Percentiles rank a stretch among this genome's conserved stretches.
Evolutionary conservation across 2,329 filamentous ascomycete species (phyloP).

Genomic region (Nannizzia gypsea): DNA sequence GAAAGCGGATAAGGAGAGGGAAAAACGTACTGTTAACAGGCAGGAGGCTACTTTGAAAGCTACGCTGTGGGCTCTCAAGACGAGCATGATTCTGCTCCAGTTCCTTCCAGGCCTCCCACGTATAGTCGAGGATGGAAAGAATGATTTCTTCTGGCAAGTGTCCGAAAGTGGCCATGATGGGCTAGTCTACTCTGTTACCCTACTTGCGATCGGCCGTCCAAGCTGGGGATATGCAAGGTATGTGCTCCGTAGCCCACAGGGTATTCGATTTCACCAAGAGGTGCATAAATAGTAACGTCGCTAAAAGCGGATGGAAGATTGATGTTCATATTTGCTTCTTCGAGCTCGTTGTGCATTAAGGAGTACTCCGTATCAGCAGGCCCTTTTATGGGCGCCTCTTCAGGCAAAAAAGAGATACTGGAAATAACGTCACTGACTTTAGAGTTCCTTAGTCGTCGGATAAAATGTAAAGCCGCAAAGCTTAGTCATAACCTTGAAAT

Average conservation of each 20-base stretch:
- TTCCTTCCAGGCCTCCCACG: not conserved
- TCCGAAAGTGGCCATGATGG: not conserved
- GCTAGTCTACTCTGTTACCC: not conserved
- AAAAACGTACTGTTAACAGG: not conserved
- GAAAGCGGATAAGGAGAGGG: not conserved
- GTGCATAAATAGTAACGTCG: not conserved
- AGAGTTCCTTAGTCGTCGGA: not conserved
- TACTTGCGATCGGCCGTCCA: not conserved
- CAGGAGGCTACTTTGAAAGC: not conserved
- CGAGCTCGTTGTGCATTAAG: too few relatives aligned
- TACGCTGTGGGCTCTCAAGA: not conserved
- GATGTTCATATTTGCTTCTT: not conserved
- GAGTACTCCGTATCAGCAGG: too few relatives aligned
- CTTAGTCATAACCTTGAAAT: slow-evolving; percentile 4
- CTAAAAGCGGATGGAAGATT: slow-evolving; percentile 1
- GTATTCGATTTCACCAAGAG: not conserved
- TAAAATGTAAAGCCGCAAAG: not conserved
- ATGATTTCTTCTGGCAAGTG: not conserved
- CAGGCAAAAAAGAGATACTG: not conserved
- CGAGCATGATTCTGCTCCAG: not conserved
- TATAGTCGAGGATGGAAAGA: not conserved
- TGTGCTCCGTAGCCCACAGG: not conserved
- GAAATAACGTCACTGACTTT: not conserved
- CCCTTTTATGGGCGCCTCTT: not conserved
- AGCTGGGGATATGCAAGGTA: not conserved